Evolutionary conservation across 768 basidiomycete species (phyloP), one percentile per base, ranked within the genome.

Genomic region (Erythrobasidium yunnanense): DNA sequence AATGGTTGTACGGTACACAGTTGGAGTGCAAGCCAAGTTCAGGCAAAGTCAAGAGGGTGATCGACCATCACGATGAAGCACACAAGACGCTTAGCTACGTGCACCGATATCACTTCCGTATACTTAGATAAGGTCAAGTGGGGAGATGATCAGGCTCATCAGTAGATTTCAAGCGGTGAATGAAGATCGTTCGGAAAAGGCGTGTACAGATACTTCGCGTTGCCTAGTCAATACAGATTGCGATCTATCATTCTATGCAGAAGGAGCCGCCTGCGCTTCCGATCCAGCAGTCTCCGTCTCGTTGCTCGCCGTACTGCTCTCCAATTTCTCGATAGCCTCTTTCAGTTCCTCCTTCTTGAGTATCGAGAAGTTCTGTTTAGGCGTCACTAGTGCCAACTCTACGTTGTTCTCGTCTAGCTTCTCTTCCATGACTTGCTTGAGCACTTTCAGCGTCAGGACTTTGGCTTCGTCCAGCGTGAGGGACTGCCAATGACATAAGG

Each of bases 361-460:
- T 71, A 96, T 95, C 77, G 88, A 83, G 75, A 93, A 58, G 46
- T 77, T 80, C 34, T 23, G 27, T 23, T 42, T 47, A 63, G 55
- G 20, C 58, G 67, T 20, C 15, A 87, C 92, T 81, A 92, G 90
- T 56, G 93, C 91, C 15, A 99, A 81, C 77, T 97, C 92, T 25
- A 97, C 92, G 71, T 99, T 97, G 79, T 96, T 92, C 72, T 95
- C 89, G 77, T 97, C 93, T 46, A 99, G 83, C 76, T 95, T 96
- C 79, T 97, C 95, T 77, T 97, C 95, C 95, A 97, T 99, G 47
- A 97, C 95, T 79, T 97, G 91, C 79, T 99, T 97, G 69, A 97
- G 79, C 50, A 97, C 89, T 69, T 84, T 85, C 56, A 97, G 79
- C 2, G 88, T 86, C 69, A 97, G 78, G 38, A 83, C 79, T 71